Percentiles rank a stretch among this genome's conserved stretches.
phyloP scores from a whole-genome alignment of 441 rosid genomes.

The Arabidopsis hybrid region DNA sequence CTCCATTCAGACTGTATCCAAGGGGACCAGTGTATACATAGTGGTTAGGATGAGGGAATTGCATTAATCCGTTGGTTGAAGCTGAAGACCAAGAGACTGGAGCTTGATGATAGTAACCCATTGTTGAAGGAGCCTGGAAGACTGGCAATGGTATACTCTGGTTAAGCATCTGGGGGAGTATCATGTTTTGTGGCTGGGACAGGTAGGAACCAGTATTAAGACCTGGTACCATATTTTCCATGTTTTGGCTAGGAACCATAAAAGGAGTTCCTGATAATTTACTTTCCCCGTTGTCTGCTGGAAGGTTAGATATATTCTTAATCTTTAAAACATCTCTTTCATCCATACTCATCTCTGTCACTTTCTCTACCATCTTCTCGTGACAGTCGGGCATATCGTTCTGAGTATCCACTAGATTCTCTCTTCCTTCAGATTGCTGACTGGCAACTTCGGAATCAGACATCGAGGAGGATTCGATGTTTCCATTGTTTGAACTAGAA shows the following conservation, averaged over 20 bases:
- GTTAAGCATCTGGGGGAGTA: slow-evolving; percentile 56
- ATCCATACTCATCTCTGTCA: slow-evolving; percentile 22
- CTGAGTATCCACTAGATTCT: slow-evolving; percentile 47
- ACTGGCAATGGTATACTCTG: slow-evolving; percentile 67
- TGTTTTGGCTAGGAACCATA: slow-evolving; percentile 48
- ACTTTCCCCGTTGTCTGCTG: slow-evolving; percentile 38
- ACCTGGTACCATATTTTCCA: slow-evolving; percentile 49
- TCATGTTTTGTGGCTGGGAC: slow-evolving; percentile 61
- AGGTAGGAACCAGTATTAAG: slow-evolving; percentile 43
- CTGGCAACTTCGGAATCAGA: slow-evolving; percentile 13
- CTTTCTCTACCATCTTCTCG: slow-evolving; percentile 28
- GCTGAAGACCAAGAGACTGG: slow-evolving; percentile 84
- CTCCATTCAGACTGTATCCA: slow-evolving; percentile 56
- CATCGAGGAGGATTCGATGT: slow-evolving; percentile 12
- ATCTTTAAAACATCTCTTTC: slow-evolving; percentile 43
- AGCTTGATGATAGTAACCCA: slow-evolving; percentile 87
- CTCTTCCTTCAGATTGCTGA: slow-evolving; percentile 56
- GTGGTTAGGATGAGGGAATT: slow-evolving; percentile 64
- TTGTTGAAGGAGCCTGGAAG: slow-evolving; percentile 63
- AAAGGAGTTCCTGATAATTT: slow-evolving; percentile 46
- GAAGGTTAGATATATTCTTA: slow-evolving; percentile 45
- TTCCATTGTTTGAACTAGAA: slow-evolving; percentile 14
- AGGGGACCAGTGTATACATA: slow-evolving; percentile 66
- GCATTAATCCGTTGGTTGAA: slow-evolving; percentile 69
- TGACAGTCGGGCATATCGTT: slow-evolving; percentile 40